Percentiles rank a stretch among this genome's conserved stretches.
Conservation (phyloP, 2,329 filamentous ascomycete species). For the Fusarium odoratissimum region DNA sequence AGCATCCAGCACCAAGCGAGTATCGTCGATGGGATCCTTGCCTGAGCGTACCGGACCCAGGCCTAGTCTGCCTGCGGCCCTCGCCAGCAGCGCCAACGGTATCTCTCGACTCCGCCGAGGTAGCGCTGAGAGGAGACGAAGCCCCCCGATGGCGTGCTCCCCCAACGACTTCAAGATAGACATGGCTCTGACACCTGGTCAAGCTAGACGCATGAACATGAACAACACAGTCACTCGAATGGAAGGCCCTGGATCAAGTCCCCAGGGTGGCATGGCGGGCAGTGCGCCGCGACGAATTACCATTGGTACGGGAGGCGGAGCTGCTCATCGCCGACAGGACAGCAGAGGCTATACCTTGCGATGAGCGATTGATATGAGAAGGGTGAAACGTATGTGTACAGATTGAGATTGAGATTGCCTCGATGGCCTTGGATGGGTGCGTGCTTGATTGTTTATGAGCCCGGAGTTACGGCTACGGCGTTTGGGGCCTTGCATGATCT, state of each 20-base stretch:
- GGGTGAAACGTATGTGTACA: conserved; percentile 8
- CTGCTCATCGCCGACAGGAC: conserved; percentile 48
- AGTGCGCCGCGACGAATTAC: conserved; percentile 52
- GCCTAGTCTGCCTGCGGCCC: conserved; percentile 54
- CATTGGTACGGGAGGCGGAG: conserved; percentile 49
- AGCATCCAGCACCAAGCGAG: conserved; percentile 54
- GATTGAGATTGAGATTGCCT: conserved; percentile 21
- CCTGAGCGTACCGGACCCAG: conserved; percentile 45
- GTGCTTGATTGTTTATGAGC: conserved; percentile 40
- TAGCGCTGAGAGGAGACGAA: conserved; percentile 62
- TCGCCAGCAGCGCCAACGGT: conserved; percentile 65
- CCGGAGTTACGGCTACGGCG: conserved; percentile 41
- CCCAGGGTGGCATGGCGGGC: conserved; percentile 35
- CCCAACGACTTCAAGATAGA: conserved; percentile 55
- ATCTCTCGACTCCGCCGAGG: conserved; percentile 65
- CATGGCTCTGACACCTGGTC: conserved; percentile 62
- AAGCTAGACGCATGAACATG: conserved; percentile 69
- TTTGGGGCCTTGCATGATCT: conserved; percentile 33
- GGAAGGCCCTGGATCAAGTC: conserved; percentile 44
- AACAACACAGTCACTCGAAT: conserved; percentile 51
- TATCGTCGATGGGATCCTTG: conserved; percentile 59
- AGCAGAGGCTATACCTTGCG: conserved; percentile 47
- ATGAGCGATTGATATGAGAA: conserved; percentile 34
- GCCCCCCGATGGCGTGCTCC: conserved; percentile 65
- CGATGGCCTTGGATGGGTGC: conserved; percentile 37